These are phyloP conservation scores for Podila epigama DNA, from an alignment of 192 early-diverging fungal species.

Conservation along the genomic window DNA sequence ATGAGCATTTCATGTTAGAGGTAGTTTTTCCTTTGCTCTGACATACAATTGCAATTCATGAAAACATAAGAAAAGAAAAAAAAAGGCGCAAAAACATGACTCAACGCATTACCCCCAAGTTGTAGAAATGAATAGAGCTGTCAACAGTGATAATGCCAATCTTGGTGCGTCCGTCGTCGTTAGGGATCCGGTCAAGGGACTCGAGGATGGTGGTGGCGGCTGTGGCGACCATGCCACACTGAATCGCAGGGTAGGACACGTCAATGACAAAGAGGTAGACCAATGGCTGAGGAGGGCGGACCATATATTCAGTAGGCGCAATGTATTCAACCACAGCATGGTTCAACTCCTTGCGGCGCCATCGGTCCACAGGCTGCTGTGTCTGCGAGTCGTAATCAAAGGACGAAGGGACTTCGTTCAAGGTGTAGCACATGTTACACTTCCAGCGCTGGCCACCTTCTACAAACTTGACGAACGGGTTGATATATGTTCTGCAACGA, in stretches of 20 bases:
- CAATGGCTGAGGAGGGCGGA: constrained; percentile 95
- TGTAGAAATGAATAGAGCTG: constrained; percentile 89
- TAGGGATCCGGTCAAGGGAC: constrained; percentile 85
- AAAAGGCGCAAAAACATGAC: constrained; percentile 3
- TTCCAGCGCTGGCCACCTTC: constrained; percentile 97
- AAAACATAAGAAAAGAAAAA: background rate
- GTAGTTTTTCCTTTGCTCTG: no score
- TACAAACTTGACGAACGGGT: constrained; percentile 94
- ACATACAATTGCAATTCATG: no score
- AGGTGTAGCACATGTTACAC: constrained; percentile 93
- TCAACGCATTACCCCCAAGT: constrained; percentile 63
- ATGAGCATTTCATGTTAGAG: no score
- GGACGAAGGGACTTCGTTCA: constrained; percentile 85
- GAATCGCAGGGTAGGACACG: constrained; percentile 89
- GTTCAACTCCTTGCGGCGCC: constrained; percentile 89
- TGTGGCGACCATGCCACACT: constrained; percentile 77
- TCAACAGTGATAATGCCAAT: constrained; percentile 93
- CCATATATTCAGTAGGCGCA: constrained; percentile 98
- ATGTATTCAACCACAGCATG: constrained; percentile 92
- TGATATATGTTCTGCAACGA: constrained; percentile 95
- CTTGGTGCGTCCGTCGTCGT: constrained; percentile 88
- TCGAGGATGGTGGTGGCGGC: constrained; percentile 84
- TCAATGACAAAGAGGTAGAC: constrained; percentile 95
- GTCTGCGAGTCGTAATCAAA: constrained; percentile 84
- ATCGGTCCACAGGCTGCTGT: constrained; percentile 81